phyloP scores from a whole-genome alignment of 352 stramenopile genomes.

The Globisporangium spinosum region DNA sequence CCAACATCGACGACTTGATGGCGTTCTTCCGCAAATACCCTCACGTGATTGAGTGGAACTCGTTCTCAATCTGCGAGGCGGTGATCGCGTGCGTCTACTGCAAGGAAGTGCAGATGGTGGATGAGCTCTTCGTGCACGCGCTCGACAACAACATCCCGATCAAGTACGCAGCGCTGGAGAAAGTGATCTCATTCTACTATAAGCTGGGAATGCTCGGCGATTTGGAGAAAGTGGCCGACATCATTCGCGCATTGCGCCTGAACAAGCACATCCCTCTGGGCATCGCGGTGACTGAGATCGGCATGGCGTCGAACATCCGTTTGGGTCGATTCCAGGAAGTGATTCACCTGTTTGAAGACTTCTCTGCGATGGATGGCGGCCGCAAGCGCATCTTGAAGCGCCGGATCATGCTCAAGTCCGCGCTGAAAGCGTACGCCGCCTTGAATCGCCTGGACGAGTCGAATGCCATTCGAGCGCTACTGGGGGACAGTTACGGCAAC shows the following conservation, averaged over 20 bases:
- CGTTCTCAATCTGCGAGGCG: slow-evolving; percentile 61
- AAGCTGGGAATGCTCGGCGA: slow-evolving; percentile 55
- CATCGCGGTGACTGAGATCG: slow-evolving; percentile 69
- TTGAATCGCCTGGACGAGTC: slow-evolving; percentile 59
- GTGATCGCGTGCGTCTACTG: slow-evolving; percentile 48
- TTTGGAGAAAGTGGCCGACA: slow-evolving; percentile 55
- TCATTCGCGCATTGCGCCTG: slow-evolving; percentile 58
- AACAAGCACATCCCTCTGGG: slow-evolving; percentile 76
- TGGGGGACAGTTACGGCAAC: slow-evolving; percentile 33
- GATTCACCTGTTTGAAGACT: slow-evolving; percentile 72
- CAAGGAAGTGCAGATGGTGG: slow-evolving; percentile 49
- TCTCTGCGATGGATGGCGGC: slow-evolving; percentile 53
- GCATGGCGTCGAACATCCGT: slow-evolving; percentile 62
- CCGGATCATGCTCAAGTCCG: slow-evolving; percentile 59
- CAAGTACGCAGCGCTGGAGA: slow-evolving; percentile 75
- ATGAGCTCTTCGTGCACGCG: slow-evolving; percentile 56
- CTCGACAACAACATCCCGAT: slow-evolving; percentile 62
- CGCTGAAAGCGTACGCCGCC: slow-evolving; percentile 44
- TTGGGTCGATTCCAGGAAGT: slow-evolving; percentile 59
- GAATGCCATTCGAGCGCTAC: slow-evolving; percentile 49
- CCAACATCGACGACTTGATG: slow-evolving; percentile 35
- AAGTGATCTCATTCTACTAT: slow-evolving; percentile 69
- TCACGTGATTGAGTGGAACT: slow-evolving; percentile 57
- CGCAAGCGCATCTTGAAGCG: slow-evolving; percentile 52
- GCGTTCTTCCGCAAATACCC: slow-evolving; percentile 47